Conservation (phyloP, 2,329 filamentous ascomycete species). For the Ascochyta viciae-villosae region DNA sequence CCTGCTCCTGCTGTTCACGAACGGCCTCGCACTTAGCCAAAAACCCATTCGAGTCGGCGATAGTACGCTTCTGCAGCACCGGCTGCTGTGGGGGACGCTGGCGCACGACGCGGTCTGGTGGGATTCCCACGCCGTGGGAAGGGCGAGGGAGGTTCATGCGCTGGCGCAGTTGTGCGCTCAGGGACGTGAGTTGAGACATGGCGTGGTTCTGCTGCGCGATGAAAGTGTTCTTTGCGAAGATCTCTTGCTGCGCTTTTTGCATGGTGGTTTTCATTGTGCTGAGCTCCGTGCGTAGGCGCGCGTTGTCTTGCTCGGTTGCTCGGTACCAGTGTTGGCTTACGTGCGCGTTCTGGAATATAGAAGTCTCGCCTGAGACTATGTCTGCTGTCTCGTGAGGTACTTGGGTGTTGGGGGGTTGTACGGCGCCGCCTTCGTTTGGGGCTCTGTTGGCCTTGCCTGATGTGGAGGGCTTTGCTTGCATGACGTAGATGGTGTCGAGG, state of each 20-base stretch:
- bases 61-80: background rate
- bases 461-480: conserved; percentile 3
- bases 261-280: background rate
- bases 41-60: background rate
- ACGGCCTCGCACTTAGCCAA: conserved; percentile 3
- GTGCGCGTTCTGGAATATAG: background rate
- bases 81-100: background rate
- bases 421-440: background rate
- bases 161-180: background rate
- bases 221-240: background rate
- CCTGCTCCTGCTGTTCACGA: background rate
- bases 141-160: background rate
- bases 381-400: background rate
- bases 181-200: background rate
- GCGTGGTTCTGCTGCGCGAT: background rate
- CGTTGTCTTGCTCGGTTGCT: background rate
- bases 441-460: background rate
- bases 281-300: background rate
- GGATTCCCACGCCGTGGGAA: no score
- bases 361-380: conserved; percentile 2
- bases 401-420: background rate
- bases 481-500: conserved; percentile 22
- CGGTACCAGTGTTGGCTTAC: conserved; percentile 1
- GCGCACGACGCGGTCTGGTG: background rate
- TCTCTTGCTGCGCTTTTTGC: background rate